Evolutionary conservation across 352 stramenopile genomes (phyloP), one percentile per base, ranked within the genome.

Genomic region (Pythium guiyangense): DNA sequence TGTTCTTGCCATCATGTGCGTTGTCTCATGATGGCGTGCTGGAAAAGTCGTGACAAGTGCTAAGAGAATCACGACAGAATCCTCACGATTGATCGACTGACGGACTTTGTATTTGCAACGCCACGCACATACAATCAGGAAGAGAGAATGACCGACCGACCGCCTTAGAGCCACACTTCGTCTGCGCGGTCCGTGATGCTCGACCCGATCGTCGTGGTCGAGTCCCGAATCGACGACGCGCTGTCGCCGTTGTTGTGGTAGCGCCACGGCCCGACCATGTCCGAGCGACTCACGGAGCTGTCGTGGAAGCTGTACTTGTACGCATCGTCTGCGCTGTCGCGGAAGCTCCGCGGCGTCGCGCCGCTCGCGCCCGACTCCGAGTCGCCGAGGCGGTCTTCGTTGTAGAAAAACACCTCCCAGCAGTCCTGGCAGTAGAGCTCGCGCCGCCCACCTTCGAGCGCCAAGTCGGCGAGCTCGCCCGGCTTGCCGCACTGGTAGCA

Each of bases 281-380:
- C 80, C 27, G 74, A 67, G 31, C 70, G 60, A 39, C 69, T 84
- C 37, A 79, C 67, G 0, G 69, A 69, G 71, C 76, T 86, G 65
- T 89, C 80, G 60, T 91, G 78, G 62, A 89, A 84, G 45, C 80
- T 90, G 67, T 90, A 90, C 69, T 88, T 82, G 45, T 79, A 71
- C 18, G 71, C 74, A 49, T 82, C 74, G 52, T 69, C 64, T 12
- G 54, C 31, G 20, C 54, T 62, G 43, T 59, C 52, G 25, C 58
- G 50, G 11, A 58, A 2, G 26, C 54, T 58, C 17, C 60, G 57
- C 25, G 53, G 53, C 26, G 54, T 64, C 22, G 35, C 53, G 35
- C 58, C 31, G 31, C 31, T 37, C 31, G 31, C 31, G 8, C 31
- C 60, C 27, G 44, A 27, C 25, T 54, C 42, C 39, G 31, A 63